phyloP scores from a whole-genome alignment of 164 flowering plant genomes.

The Umbilicus rupestris region DNA sequence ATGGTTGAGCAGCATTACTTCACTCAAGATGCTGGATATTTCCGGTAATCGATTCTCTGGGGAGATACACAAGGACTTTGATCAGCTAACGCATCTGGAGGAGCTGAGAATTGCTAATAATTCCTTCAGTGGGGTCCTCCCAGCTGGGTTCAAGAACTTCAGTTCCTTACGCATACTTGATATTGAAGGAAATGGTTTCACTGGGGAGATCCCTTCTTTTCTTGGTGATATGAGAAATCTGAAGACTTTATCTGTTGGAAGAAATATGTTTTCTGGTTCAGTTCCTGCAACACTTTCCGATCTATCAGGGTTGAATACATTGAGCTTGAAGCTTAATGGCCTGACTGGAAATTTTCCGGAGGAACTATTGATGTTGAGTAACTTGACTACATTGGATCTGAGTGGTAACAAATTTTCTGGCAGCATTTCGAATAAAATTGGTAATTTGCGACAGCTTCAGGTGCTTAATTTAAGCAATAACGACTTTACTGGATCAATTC shows the following conservation, averaged over 20 bases:
- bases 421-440: slow-evolving; percentile 23
- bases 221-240: neutral
- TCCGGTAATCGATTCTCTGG: slow-evolving; percentile 49
- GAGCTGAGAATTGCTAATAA: slow-evolving; percentile 44
- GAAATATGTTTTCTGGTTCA: slow-evolving; percentile 10
- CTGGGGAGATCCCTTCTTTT: neutral
- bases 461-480: slow-evolving; percentile 43
- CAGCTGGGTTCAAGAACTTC: neutral
- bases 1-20: slow-evolving; percentile 38
- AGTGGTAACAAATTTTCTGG: slow-evolving; percentile 46
- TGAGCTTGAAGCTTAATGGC: slow-evolving; percentile 31
- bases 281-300: slow-evolving; percentile 24
- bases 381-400: slow-evolving; percentile 28
- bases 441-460: slow-evolving; percentile 24
- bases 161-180: neutral
- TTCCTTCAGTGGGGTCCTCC: slow-evolving; percentile 3
- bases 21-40: slow-evolving; percentile 30
- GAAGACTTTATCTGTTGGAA: neutral
- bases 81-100: slow-evolving; percentile 31
- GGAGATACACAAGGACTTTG: slow-evolving; percentile 29
- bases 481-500: slow-evolving; percentile 37
- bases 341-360: slow-evolving; percentile 38
- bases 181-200: neutral
- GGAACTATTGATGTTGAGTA: slow-evolving; percentile 24
- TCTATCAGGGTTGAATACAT: slow-evolving; percentile 33